Evolutionary conservation across 805 yeast genomes (phyloP), one percentile per base, ranked within the genome.

Genomic region (Kurtzmaniella cleridarum): DNA sequence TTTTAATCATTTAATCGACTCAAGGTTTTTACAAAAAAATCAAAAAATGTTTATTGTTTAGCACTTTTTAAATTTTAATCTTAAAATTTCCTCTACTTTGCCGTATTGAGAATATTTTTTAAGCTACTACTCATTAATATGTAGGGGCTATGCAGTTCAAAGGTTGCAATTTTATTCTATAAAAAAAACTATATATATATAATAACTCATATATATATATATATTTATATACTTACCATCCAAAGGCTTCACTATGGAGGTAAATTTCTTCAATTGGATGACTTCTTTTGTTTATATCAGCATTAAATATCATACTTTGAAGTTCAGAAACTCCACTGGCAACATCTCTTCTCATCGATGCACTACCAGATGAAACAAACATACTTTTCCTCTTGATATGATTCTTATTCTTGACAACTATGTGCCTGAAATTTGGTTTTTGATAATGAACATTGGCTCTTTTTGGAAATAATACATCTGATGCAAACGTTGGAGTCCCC

Each of bases 181-280:
- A 13, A 15, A 32, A 32, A 26, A 26, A 26, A 26, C 8, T 26
- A 9, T 26, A 26, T 26, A 26, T 26, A 26, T 12, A 26, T 9
- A 26, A 26, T 12, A 20, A 20, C 24, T 20, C 24, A 9, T n/a
- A 27, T 13, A 5, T 13, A 13, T n/a, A n/a, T 6, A 13, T 13
- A 20, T 20, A 5, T 5, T 5, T 20, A 20, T 5, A 20, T 20
- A 15, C 14, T 43, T 48, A 63, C 68, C 68, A 75, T 1, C 76
- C 75, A 49, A 72, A 76, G 27, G 69, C 55, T 48, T 76, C 81
- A 0, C 79, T 70, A 43, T 75, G 79, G 24, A 76, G 50, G 39
- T 63, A 73, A 11, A 75, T 56, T 48, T 76, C 80, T 33, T 66
- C 68, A 11, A 71, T 53, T 1, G 39, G 35, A 3, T 45, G 40